Percentiles rank a stretch among this genome's conserved stretches.
phyloP scores from a whole-genome alignment of 768 basidiomycete genomes.

The Trametes cinnabarina region DNA sequence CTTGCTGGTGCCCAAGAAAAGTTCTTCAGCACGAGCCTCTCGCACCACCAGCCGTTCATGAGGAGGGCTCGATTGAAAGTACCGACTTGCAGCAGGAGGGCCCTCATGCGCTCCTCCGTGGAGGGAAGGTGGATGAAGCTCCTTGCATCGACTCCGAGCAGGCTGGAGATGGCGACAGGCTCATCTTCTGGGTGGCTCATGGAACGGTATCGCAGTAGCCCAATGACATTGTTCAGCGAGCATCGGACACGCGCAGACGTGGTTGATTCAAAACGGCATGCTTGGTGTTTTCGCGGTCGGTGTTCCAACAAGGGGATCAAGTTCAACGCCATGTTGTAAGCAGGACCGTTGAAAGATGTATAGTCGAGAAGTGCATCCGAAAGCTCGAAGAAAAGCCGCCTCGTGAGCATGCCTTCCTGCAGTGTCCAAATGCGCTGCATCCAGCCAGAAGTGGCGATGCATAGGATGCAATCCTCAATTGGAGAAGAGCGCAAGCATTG shows the following conservation, averaged over 20 bases:
- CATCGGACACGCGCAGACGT: neutral
- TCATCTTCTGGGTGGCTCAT: constrained; percentile 13
- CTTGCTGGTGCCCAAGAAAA: too few species aligned
- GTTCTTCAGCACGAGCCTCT: too few species aligned
- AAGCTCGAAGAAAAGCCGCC: constrained; percentile 1
- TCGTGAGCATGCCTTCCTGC: constrained; percentile 2
- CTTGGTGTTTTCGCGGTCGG: neutral
- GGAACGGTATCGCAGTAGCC: neutral
- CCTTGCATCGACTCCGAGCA: too few species aligned
- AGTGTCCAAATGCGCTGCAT: constrained; percentile 8
- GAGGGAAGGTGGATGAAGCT: too few species aligned
- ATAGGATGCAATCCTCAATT: neutral
- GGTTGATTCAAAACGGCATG: too few species aligned
- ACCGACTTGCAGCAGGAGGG: too few species aligned
- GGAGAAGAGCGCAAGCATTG: neutral
- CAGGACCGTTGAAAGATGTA: too few species aligned
- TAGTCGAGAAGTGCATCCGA: neutral
- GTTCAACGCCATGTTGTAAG: neutral
- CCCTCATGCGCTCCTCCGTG: too few species aligned
- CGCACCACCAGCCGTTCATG: too few species aligned
- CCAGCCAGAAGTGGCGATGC: constrained; percentile 1
- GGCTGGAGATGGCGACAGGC: constrained; percentile 9
- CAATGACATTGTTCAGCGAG: neutral
- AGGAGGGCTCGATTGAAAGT: too few species aligned
- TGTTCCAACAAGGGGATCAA: neutral